Percentiles rank a stretch among this genome's conserved stretches.
Conservation (phyloP, 2,329 filamentous ascomycete species). For the Fusarium buharicum region DNA sequence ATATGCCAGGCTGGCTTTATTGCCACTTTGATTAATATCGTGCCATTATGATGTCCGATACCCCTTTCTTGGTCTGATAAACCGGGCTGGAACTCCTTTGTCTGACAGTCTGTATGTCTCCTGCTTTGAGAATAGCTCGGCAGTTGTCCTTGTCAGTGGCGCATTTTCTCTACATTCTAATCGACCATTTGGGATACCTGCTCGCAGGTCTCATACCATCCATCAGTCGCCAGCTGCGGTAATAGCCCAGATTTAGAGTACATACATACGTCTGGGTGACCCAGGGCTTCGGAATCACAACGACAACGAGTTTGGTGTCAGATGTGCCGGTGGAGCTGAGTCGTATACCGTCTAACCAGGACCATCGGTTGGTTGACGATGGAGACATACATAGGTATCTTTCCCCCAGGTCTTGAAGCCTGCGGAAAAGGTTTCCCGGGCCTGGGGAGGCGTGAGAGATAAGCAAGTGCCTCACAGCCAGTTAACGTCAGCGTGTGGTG, state of each 20-base stretch:
- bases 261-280: slow-evolving; percentile 5
- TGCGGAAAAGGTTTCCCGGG: slow-evolving; percentile 34
- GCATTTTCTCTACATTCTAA: slow-evolving; percentile 6
- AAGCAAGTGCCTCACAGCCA: slow-evolving; percentile 7
- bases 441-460: slow-evolving; percentile 10
- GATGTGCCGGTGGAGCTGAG: slow-evolving; percentile 30
- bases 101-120: background rate
- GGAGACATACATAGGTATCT: background rate
- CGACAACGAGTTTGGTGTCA: slow-evolving; percentile 31
- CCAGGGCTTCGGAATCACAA: slow-evolving; percentile 28
- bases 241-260: slow-evolving; percentile 12
- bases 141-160: slow-evolving; percentile 8
- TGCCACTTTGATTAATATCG: background rate
- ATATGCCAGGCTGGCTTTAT: background rate
- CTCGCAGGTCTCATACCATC: slow-evolving; percentile 13
- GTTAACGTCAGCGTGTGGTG: slow-evolving; percentile 20
- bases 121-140: background rate
- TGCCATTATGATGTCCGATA: background rate
- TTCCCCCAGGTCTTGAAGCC: background rate
- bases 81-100: background rate
- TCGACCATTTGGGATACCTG: slow-evolving; percentile 28
- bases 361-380: slow-evolving; percentile 5
- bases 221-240: slow-evolving; percentile 13
- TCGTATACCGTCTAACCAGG: slow-evolving; percentile 29
- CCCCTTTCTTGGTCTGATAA: background rate